These are phyloP conservation scores for Hemisphaericaspora nanyangensis DNA, from an alignment of 805 yeast species.

Conservation along the genomic window DNA sequence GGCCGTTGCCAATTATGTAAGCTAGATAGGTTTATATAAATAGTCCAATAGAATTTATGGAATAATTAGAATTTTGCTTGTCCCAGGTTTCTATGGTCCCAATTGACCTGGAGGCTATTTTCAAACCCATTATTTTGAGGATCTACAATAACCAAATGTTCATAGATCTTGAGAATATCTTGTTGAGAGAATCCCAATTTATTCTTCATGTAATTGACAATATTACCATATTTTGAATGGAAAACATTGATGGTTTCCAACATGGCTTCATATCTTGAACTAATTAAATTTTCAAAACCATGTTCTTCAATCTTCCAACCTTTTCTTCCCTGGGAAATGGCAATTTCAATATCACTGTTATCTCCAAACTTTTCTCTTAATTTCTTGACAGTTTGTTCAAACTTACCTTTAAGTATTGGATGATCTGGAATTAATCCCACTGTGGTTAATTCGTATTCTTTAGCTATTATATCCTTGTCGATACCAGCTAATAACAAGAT, in stretches of 20 bases:
- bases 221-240: constrained; percentile 50
- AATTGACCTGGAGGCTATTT: constrained; percentile 8
- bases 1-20: constrained; percentile 79
- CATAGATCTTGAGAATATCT: constrained; percentile 37
- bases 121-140: constrained; percentile 12
- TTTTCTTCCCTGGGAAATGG: constrained; percentile 34
- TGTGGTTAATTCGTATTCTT: constrained; percentile 75
- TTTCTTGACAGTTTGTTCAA: constrained; percentile 26
- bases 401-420: constrained; percentile 33
- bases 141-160: constrained; percentile 22
- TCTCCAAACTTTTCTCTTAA: constrained; percentile 23
- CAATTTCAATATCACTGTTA: constrained; percentile 17
- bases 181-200: constrained; percentile 41
- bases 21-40: neutral
- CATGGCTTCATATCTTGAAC: constrained; percentile 70
- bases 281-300: constrained; percentile 57
- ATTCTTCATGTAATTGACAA: constrained; percentile 43
- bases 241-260: constrained; percentile 55
- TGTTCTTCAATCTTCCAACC: constrained; percentile 43
- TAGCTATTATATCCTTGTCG: constrained; percentile 58
- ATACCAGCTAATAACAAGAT: constrained; percentile 62
- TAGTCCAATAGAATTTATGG: neutral
- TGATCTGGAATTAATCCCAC: constrained; percentile 56
- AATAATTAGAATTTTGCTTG: constrained; percentile 9
- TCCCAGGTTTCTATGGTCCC: constrained; percentile 13